phyloP scores from a whole-genome alignment of 2,329 filamentous ascomycete species.

The Pseudopyrenochaeta lycopersici region DNA sequence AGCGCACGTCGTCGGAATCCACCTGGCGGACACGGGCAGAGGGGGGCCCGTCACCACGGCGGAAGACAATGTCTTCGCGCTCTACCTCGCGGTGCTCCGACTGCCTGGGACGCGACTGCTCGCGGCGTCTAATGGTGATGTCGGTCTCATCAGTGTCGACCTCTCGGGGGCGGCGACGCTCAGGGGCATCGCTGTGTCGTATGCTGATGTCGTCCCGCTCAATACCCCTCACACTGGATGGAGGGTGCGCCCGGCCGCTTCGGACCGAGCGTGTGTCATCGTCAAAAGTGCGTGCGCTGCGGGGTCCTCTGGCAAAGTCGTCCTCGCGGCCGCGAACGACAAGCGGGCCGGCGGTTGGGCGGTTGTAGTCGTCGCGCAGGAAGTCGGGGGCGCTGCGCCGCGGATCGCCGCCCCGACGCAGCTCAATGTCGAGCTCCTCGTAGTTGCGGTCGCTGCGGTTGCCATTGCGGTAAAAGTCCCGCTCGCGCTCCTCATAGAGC shows the following conservation, averaged over 20 bases:
- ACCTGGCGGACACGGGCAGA: slow-evolving; percentile 44
- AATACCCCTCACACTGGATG: slow-evolving; percentile 34
- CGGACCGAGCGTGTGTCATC: slow-evolving; percentile 50
- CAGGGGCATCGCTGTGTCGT: slow-evolving; percentile 44
- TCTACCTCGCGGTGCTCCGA: slow-evolving; percentile 44
- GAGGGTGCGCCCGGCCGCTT: slow-evolving; percentile 40
- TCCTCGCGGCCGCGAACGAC: slow-evolving; percentile 56
- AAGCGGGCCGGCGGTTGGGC: slow-evolving; percentile 55
- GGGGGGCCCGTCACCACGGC: slow-evolving; percentile 52
- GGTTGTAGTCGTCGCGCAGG: slow-evolving; percentile 60
- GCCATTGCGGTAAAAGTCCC: slow-evolving; percentile 58
- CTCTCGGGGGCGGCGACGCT: slow-evolving; percentile 42
- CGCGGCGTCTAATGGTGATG: slow-evolving; percentile 46
- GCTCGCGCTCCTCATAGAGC: slow-evolving; percentile 59
- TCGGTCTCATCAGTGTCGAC: slow-evolving; percentile 46
- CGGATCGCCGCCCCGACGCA: slow-evolving; percentile 48
- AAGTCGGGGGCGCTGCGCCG: slow-evolving; percentile 59
- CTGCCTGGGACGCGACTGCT: slow-evolving; percentile 44
- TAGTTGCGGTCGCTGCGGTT: slow-evolving; percentile 54
- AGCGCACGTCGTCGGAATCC: slow-evolving; percentile 59
- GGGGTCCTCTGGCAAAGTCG: slow-evolving; percentile 46
- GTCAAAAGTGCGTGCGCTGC: slow-evolving; percentile 51
- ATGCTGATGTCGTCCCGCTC: slow-evolving; percentile 53
- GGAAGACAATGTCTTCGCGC: slow-evolving; percentile 55
- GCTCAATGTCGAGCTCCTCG: slow-evolving; percentile 61